Evolutionary conservation across 768 basidiomycete genomes (phyloP), one percentile per base, ranked within the genome.

Genomic region (Amanita subjunquillea): DNA sequence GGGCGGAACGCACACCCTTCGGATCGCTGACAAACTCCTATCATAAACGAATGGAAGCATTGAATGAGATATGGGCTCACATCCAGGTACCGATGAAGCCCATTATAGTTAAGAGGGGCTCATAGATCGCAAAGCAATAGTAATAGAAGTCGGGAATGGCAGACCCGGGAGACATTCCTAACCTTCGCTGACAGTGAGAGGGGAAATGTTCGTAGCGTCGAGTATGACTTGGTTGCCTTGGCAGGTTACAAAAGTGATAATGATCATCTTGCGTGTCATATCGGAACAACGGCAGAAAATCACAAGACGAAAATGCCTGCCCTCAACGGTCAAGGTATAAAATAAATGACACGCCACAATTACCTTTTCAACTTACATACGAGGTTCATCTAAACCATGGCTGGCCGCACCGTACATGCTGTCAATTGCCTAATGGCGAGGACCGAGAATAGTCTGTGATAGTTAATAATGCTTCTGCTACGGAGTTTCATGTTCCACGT

Each of bases 71-170:
- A 50, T 27, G 22, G 52, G 68, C 70, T 55, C 63, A 75, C 74
- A 65, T 66, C 17, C 83, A 62, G 2, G 86, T 72, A 4, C 87
- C 87, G 40, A 87, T 56, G 63, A 87, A 79, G 32, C 87, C 86
- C 41, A 78, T 60, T 20, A 73, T 65, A 17, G 83, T 80, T 52
- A 90, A 66, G 25, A 80, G 71, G 0, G 87, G 87, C 65, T 90
- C 87, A 61, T 85, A 88, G 50, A 79, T 71, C 25, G 79, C 85
- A 60, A 90, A 90, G 56, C 84, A 71, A 41, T 78, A 73, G 66
- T 80, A 89, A 68, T 90, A 90, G 55, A 80, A 73, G 59, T 78
- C 75, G 17, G 87, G 85, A 58, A 90, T 72, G 38, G 87, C 82
- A 56, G 86, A 85, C 37, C 67, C 63, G 13, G 73, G 67, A 29